Base-by-base conservation (phyloP, 192 early-diverging fungal genomes). In the Spizellomyces sp. region DNA sequence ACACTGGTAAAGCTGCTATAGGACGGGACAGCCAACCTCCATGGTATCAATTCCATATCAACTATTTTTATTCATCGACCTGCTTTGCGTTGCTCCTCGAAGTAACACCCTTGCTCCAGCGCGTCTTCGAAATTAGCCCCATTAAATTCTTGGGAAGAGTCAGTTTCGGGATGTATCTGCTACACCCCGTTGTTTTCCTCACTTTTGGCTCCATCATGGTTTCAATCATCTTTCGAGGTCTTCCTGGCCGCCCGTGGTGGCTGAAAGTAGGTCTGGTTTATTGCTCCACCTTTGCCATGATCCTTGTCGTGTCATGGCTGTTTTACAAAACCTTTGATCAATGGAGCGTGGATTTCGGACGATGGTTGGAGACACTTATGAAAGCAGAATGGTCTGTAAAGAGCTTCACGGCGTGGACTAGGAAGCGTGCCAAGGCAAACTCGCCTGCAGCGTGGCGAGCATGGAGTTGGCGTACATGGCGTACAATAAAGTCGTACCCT, bases 161-260 rank as follows among this genome's bases (percentile, higher is more conserved):
- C 61, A 64, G 60, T 12, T 71, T 71, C 43, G 62, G 59, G 8
- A 36, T 64, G 17, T 71, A 71, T 43, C 59, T 71, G 4, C 45
- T 64, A 9, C 69, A 71, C 62, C 21, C 46, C 9, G 45, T 56
- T 21, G 21, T 67, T 27, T 65, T 22, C 46, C 44, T 48, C 44
- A 22, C 63, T 0, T 65, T 65, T 47, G 63, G 63, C 14, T 65
- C 63, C 17, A n/a, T 46, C 17, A 43, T 65, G 63, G 15, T 65
- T 27, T 15, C 22, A 15, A 15, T 47, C 46, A 27, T 46, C 46
- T 65, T 65, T 41, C 21, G 59, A 42, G 36, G 15, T 41, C 42
- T 42, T 61, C 21, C 17, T 15, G 17, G 14, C 14, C 14, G 42
- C 4, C 42, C 59, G 0, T 41, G 36, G 15, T 19, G 15, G 17